Base-by-base conservation (phyloP, 2,329 filamentous ascomycete genomes). In the Triangularia setosa region DNA sequence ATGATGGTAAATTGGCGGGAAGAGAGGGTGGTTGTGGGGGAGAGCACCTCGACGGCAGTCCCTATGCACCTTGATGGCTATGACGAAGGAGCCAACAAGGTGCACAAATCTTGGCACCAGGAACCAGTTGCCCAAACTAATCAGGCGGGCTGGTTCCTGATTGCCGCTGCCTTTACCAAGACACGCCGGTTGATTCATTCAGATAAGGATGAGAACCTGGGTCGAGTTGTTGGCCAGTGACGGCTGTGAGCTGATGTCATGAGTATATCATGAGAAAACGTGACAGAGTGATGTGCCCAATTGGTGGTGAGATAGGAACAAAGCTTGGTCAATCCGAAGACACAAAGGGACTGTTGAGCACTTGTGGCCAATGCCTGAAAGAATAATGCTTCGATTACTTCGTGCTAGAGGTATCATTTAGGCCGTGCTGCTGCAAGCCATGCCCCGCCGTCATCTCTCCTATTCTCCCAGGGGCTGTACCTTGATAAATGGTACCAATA, bases 21-120 rank as follows among this genome's bases (percentile, higher is more conserved):
- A 16, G 25, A 30, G 24, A 21, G 53, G 11, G 27, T 48, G 23
- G 24, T 33, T 18, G 54, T 25, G 54, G 27, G 27, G 18, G n/a
- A 48, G 40, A 48, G 40, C 21, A 48, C 40, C 40, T 48, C 40
- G 40, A 48, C n/a, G 40, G 40, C 40, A 48, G n/a, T 48, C 4
- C n/a, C 40, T 14, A 48, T 48, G 58, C 24, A 60, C 58, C 58
- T 60, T 60, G 58, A 60, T 53, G 58, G 58, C 58, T 25, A 27
- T 33, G 21, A 33, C 53, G 14, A 40, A 60, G 58, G 35, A 21
- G 40, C 40, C 40, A 48, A 9, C 40, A 48, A 48, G 40, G 40
- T 48, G 40, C 40, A 9, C 40, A 9, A 21, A 12, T 8, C 40
- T 48, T 48, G 40, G 40, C 40, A 21, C 11, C 40, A 48, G n/a